Evolutionary conservation across 345 rosid genomes (phyloP).

Genomic region (Clausena lansium): DNA sequence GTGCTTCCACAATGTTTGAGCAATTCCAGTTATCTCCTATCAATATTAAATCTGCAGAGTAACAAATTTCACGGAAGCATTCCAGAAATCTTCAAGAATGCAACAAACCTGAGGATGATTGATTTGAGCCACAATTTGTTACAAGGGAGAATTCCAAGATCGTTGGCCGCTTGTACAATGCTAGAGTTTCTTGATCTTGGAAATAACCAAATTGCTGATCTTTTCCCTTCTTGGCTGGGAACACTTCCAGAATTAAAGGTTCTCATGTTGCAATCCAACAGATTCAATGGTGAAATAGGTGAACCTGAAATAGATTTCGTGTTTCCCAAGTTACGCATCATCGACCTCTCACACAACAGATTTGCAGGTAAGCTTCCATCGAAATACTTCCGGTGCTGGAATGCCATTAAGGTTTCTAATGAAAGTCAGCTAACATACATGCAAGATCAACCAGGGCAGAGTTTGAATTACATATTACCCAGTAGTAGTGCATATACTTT

Average conservation of each 20-base stretch:
- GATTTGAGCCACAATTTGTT: neutral
- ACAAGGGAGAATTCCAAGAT: neutral
- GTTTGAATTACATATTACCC: neutral
- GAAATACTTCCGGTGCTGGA: neutral
- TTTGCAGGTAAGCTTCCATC: neutral
- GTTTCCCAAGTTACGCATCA: neutral
- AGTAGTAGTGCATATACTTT: too few relatives aligned
- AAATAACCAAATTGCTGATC: neutral
- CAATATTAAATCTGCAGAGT: neutral
- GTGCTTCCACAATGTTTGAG: constrained; percentile 31
- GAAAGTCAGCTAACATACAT: neutral
- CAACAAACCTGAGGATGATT: neutral
- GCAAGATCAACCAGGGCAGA: neutral
- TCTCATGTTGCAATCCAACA: neutral
- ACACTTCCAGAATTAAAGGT: neutral
- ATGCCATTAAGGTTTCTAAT: neutral
- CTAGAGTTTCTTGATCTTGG: neutral
- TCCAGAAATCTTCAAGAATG: neutral
- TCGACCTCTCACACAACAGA: neutral
- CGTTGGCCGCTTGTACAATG: neutral
- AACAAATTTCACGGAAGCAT: neutral
- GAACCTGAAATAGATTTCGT: neutral
- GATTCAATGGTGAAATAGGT: neutral
- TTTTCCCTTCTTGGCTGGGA: constrained; percentile 5
- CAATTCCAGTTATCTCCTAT: neutral